phyloP scores from a whole-genome alignment of 129 eudicot genomes.

The Flaveria robusta region DNA sequence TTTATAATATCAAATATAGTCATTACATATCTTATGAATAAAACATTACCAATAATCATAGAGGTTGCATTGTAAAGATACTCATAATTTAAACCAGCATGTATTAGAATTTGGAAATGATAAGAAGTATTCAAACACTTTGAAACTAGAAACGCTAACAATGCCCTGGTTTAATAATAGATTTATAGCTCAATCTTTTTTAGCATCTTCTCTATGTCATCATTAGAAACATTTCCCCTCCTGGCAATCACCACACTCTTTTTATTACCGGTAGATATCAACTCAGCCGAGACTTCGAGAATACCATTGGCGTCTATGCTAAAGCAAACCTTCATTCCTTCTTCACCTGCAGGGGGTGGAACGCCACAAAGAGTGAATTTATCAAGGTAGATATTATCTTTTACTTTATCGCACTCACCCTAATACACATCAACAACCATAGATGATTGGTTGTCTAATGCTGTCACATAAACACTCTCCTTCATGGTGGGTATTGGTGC shows the following conservation, averaged over 20 bases:
- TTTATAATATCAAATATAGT: no score
- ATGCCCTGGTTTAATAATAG: background rate
- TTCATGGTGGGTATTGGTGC: background rate
- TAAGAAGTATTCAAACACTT: no score
- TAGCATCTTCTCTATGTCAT: background rate
- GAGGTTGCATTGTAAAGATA: no score
- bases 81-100: no score
- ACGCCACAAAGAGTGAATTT: background rate
- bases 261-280: background rate
- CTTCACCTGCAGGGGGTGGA: background rate
- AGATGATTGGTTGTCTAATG: background rate
- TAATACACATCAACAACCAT: background rate
- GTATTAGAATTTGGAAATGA: no score
- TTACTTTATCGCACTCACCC: background rate
- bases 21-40: no score
- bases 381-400: background rate
- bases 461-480: background rate
- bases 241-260: background rate
- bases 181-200: background rate
- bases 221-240: background rate
- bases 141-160: background rate
- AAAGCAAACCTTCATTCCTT: background rate
- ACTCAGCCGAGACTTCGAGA: background rate
- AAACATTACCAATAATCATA: background rate
- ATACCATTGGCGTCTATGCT: background rate